Evolutionary conservation across 306 rosid genomes (phyloP).

Genomic region (Hylodesmum podocarpum): DNA sequence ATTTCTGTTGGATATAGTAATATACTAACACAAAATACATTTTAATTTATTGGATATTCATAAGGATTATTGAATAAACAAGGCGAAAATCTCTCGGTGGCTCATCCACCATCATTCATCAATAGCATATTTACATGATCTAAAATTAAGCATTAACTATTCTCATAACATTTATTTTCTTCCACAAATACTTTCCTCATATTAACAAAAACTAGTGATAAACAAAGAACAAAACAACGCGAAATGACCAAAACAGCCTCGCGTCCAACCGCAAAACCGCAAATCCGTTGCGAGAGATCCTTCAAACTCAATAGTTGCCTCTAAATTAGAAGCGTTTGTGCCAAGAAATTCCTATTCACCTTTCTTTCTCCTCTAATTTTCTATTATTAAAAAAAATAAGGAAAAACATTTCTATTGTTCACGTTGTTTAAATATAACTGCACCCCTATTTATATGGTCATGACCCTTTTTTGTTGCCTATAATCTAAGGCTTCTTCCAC

Average conservation of each 20-base stretch:
- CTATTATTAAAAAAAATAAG: neutral
- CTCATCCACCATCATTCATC: neutral
- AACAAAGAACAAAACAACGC: neutral
- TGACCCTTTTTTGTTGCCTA: constrained; percentile 36
- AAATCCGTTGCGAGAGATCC: constrained; percentile 35
- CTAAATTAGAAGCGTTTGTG: constrained; percentile 51
- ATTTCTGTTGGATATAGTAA: too few species aligned
- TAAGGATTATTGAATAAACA: neutral
- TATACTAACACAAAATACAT: neutral
- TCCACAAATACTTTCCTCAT: neutral
- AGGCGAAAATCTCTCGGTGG: neutral
- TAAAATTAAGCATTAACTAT: constrained; percentile 30
- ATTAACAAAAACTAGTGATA: neutral
- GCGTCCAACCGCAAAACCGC: constrained; percentile 43
- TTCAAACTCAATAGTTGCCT: constrained; percentile 28
- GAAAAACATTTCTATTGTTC: neutral
- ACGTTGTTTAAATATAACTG: constrained; percentile 16
- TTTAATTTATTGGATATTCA: neutral
- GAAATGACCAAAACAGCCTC: constrained; percentile 32
- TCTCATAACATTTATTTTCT: neutral
- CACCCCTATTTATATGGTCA: constrained; percentile 6
- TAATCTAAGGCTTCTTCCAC: constrained; percentile 43
- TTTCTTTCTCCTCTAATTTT: neutral
- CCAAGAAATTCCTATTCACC: constrained; percentile 44
- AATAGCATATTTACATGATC: neutral